Evolutionary conservation across 1,284 basidiomycete genomes (phyloP), one percentile per base, ranked within the genome.

Genomic region (Irpex sp.): DNA sequence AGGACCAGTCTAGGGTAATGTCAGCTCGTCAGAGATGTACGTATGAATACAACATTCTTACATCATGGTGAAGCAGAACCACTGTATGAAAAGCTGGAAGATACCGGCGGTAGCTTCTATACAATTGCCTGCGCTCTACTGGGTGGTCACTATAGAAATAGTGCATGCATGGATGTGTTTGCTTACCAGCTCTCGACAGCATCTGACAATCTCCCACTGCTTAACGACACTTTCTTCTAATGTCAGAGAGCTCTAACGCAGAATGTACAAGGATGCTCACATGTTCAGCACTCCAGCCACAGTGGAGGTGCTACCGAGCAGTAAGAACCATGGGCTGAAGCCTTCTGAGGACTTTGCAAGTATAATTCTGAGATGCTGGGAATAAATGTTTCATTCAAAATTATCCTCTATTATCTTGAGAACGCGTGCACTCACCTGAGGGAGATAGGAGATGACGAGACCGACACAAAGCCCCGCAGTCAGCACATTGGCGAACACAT

Each of bases 321-420:
- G 80, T n/a, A 98, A 78, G 72, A 93, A 99, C 87, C 92, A 92
- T 58, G 94, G 93, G 63, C 91, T 94, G 64, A 97, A 86, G 0
- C 95, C 95, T 67, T 95, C 87, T 0, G 93, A 95, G 0, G 93
- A 90, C 48, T 85, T 82, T 52, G 87, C 82, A 58, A 76, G 75
- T 68, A 94, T 86, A 64, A 96, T 94, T 37, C 91, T 81, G 58
- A 82, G 77, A 68, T 90, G 90, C 86, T 92, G 67, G 7, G 58
- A 7, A 57, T 23, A 2, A 3, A 0, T 53, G 35, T 45, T 21
- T 18, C 5, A 39, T 16, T 33, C 28, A 33, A 7, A 33, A 33
- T 33, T 5, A 33, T 33, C 28, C 28, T 0, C 5, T 33, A 7
- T 7, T 7, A 16, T 19, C 39, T 9, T 14, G 39, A 39, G n/a